Evolutionary conservation across 2,329 filamentous ascomycete species (phyloP).

Genomic region (Colletotrichum australisinense): DNA sequence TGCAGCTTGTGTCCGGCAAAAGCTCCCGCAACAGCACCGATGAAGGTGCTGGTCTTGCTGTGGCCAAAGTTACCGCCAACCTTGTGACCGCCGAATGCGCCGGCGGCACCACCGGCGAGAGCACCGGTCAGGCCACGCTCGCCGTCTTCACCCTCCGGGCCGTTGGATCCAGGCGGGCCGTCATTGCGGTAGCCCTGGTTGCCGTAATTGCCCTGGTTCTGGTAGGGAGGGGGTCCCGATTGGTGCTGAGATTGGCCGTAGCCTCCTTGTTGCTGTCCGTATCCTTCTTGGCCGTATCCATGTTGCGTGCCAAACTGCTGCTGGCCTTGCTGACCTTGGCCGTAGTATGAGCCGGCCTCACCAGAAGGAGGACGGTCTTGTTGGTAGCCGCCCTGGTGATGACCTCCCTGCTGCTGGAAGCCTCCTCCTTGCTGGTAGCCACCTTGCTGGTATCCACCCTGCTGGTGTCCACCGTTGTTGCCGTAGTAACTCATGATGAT

Average conservation of each 20-base stretch:
- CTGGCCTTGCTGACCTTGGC: not conserved
- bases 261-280: slow-evolving; percentile 22
- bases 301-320: not conserved
- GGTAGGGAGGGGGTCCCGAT: slow-evolving; percentile 23
- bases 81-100: slow-evolving; percentile 53
- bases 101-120: slow-evolving; percentile 52
- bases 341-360: slow-evolving; percentile 30
- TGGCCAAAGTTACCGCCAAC: slow-evolving; percentile 53
- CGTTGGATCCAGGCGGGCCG: slow-evolving; percentile 25
- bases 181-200: slow-evolving; percentile 31
- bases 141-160: slow-evolving; percentile 44
- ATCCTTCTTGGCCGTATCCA: not conserved
- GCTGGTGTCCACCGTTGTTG: slow-evolving; percentile 20
- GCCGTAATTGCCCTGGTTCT: slow-evolving; percentile 17
- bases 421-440: slow-evolving; percentile 16
- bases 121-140: slow-evolving; percentile 55
- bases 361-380: slow-evolving; percentile 11
- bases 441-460: slow-evolving; percentile 7
- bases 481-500: slow-evolving; percentile 29
- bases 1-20: slow-evolving; percentile 55
- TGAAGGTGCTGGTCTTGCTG: slow-evolving; percentile 48
- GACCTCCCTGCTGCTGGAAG: slow-evolving; percentile 1
- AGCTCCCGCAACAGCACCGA: slow-evolving; percentile 54
- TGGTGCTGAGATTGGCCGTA: slow-evolving; percentile 29
- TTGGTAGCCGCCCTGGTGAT: slow-evolving; percentile 12